Percentiles rank a stretch among this genome's conserved stretches.
These are phyloP conservation scores for Phyllosticta ampelicida DNA, from an alignment of 2,329 filamentous ascomycete genomes.

Conservation along the genomic window DNA sequence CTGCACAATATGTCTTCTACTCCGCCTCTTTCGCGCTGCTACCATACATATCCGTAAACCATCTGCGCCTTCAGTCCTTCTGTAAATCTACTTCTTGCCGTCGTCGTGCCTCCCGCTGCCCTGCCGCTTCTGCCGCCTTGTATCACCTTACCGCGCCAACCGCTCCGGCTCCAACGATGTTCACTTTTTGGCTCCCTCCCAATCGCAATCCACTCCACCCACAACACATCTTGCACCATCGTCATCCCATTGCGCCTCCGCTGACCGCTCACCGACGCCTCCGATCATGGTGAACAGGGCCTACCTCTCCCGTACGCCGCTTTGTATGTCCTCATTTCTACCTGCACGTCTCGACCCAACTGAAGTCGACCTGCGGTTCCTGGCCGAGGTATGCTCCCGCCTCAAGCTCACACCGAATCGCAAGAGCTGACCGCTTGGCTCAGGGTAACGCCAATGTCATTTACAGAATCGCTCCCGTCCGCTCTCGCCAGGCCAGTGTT, in stretches of 20 bases:
- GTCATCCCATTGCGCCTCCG: conserved; percentile 8
- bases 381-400: conserved; percentile 7
- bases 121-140: not conserved
- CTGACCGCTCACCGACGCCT: conserved; percentile 2
- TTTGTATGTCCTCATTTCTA: conserved; percentile 7
- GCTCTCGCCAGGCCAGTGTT: not conserved
- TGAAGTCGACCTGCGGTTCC: conserved; percentile 9
- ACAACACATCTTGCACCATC: conserved; percentile 4
- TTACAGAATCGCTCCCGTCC: conserved; percentile 4
- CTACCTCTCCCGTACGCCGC: conserved; percentile 6
- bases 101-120: not conserved
- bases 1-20: not conserved
- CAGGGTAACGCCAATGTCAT: conserved; percentile 11
- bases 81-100: not conserved
- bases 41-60: not conserved
- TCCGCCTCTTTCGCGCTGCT: not conserved
- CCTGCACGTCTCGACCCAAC: not conserved
- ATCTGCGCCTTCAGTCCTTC: not conserved
- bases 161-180: not conserved
- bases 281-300: conserved; percentile 10
- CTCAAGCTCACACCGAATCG: not conserved
- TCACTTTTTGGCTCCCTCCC: not conserved
- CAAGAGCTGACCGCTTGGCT: conserved; percentile 1
- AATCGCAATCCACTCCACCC: not conserved
- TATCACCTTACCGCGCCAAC: not conserved